Percentiles rank a stretch among this genome's conserved stretches.
These are phyloP conservation scores for Neodidymelliopsis sp. DNA, from an alignment of 2,329 filamentous ascomycete species.

Conservation along the genomic window DNA sequence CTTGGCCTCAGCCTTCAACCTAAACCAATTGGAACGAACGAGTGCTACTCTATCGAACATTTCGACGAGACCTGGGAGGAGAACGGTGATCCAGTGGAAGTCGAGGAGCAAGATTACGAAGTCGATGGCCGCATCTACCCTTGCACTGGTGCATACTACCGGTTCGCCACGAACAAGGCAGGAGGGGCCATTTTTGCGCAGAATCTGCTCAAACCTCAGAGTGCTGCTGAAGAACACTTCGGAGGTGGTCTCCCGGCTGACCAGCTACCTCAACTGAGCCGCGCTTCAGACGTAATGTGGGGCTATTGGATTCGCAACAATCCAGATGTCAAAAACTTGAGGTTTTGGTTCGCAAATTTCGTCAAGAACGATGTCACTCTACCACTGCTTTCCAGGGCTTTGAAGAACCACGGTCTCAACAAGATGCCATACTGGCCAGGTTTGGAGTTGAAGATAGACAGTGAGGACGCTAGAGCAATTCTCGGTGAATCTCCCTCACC, in stretches of 20 bases:
- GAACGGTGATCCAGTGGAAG: background rate
- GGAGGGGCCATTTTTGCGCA: constrained; percentile 11
- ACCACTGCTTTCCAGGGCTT: background rate
- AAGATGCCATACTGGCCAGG: constrained; percentile 24
- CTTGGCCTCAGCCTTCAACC: constrained; percentile 12
- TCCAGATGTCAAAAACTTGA: constrained; percentile 8
- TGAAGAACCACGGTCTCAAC: background rate
- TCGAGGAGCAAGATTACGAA: constrained; percentile 15
- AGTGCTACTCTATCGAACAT: constrained; percentile 19
- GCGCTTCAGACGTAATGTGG: constrained; percentile 20
- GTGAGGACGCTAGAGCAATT: constrained; percentile 15
- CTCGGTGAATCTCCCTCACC: constrained; percentile 10
- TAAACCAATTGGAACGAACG: constrained; percentile 12
- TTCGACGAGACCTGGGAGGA: constrained; percentile 7
- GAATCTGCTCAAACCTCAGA: background rate
- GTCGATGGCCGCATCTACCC: constrained; percentile 11
- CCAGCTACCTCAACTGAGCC: constrained; percentile 9
- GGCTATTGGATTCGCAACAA: constrained; percentile 14
- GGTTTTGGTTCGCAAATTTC: constrained; percentile 13
- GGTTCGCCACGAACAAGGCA: constrained; percentile 11
- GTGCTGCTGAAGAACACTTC: background rate
- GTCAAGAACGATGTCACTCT: constrained; percentile 11
- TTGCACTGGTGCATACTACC: constrained; percentile 9
- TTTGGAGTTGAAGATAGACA: constrained; percentile 6
- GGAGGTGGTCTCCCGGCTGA: background rate